Conservation (phyloP, 257 asterid species). For the Solanum commersonii region DNA sequence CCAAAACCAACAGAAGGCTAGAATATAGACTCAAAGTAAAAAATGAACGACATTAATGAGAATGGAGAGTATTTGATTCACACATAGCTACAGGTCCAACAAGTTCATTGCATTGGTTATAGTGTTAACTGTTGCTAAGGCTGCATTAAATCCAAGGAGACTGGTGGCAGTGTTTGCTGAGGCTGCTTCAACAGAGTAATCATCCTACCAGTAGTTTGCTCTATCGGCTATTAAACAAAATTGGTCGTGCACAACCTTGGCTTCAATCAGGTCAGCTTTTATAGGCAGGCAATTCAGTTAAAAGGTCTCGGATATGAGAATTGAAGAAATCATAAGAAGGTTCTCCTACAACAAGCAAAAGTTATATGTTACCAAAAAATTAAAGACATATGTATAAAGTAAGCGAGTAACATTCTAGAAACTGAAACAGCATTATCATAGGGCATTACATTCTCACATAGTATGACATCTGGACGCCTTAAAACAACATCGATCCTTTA, state of each 20-base stretch:
- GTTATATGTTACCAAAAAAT: background rate
- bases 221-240: constrained; percentile 93
- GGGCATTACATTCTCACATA: no score
- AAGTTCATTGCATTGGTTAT: constrained; percentile 30
- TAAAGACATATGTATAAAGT: no score
- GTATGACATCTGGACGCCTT: no score
- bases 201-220: constrained; percentile 74
- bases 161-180: constrained; percentile 63
- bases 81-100: background rate
- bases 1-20: background rate
- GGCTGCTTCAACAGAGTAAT: constrained; percentile 70
- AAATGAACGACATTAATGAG: background rate
- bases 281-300: constrained; percentile 74
- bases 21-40: background rate
- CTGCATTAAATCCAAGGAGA: constrained; percentile 64
- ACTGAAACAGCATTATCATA: no score
- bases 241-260: constrained; percentile 83
- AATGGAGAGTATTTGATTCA: background rate
- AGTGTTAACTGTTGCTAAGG: constrained; percentile 79
- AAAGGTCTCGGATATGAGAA: background rate
- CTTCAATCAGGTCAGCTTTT: constrained; percentile 79
- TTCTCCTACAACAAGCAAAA: background rate
- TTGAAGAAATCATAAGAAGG: background rate
- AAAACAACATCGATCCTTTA: no score
- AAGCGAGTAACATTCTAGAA: no score